phyloP scores from a whole-genome alignment of 371 early-diverging fungal species.

The Capillidium heterosporum region DNA sequence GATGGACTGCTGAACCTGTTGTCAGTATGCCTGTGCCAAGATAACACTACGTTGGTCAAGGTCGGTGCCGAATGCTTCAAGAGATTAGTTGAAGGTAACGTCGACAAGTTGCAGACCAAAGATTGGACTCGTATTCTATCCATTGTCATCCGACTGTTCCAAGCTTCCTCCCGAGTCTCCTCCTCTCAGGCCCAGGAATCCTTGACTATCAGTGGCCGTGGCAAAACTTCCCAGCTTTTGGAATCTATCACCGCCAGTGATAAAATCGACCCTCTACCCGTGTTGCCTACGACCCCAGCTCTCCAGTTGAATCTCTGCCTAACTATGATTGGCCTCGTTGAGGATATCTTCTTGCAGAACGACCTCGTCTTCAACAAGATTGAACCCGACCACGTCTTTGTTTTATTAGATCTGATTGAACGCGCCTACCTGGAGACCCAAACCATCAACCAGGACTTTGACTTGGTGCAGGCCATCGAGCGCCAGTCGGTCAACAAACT shows the following conservation, averaged over 20 bases:
- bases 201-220: background rate
- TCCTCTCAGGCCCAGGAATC: background rate
- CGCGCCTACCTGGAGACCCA: conserved; percentile 66
- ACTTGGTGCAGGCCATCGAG: background rate
- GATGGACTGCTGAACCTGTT: conserved; percentile 60
- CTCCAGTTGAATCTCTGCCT: conserved; percentile 48
- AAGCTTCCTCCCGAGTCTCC: conserved; percentile 9
- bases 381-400: conserved; percentile 33
- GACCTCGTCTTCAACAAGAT: conserved; percentile 37
- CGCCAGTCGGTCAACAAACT: background rate
- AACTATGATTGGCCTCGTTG: conserved; percentile 54
- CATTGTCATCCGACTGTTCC: conserved; percentile 45
- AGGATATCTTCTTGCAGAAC: conserved; percentile 38
- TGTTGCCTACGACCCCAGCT: conserved; percentile 12
- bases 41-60: conserved; percentile 16
- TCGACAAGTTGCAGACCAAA: conserved; percentile 33
- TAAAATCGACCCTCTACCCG: conserved; percentile 53
- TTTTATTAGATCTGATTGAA: conserved; percentile 55
- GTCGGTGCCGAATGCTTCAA: conserved; percentile 83
- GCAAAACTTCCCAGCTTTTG: background rate
- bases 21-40: conserved; percentile 64
- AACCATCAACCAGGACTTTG: conserved; percentile 54
- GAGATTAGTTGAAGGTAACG: conserved; percentile 65
- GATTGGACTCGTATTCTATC: conserved; percentile 54
- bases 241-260: background rate